These are phyloP conservation scores for Phytophthora pinifolia DNA, from an alignment of 352 stramenopile genomes.

Conservation along the genomic window DNA sequence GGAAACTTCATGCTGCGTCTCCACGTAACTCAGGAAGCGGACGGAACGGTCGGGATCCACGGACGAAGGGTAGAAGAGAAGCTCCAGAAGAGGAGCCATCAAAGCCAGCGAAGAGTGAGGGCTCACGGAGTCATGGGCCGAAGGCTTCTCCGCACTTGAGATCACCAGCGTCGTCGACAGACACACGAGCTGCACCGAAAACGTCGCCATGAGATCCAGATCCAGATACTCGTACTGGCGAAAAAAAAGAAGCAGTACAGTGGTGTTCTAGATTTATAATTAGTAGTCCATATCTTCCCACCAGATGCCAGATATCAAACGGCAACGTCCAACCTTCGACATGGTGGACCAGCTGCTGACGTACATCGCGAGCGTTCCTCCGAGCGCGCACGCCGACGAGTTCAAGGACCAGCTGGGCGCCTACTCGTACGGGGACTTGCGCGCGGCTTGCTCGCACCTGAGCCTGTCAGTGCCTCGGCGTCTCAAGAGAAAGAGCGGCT, in stretches of 20 bases:
- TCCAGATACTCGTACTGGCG: not conserved
- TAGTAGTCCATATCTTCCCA: too few species aligned
- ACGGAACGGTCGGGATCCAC: not conserved
- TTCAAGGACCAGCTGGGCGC: conserved; percentile 19
- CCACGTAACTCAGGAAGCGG: conserved; percentile 65
- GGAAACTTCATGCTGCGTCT: conserved; percentile 68
- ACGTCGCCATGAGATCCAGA: conserved; percentile 9
- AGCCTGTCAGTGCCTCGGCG: conserved; percentile 5
- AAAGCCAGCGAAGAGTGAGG: conserved; percentile 26
- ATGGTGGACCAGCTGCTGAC: conserved; percentile 16
- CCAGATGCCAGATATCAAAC: not conserved
- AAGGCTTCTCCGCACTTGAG: conserved; percentile 40
- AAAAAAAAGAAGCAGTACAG: conserved; percentile 1
- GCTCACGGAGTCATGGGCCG: not conserved
- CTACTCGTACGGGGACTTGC: conserved; percentile 19
- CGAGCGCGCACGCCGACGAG: conserved; percentile 7
- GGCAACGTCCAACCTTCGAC: conserved; percentile 19
- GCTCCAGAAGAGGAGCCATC: conserved; percentile 47
- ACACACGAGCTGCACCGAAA: conserved; percentile 58
- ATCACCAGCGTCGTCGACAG: conserved; percentile 55
- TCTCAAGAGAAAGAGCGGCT: conserved; percentile 21
- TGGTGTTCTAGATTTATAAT: too few species aligned
- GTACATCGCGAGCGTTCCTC: conserved; percentile 19
- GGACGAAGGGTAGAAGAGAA: conserved; percentile 46
- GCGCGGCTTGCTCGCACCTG: conserved; percentile 14